Evolutionary conservation across 78 protist genomes (phyloP), one percentile per base, ranked within the genome.

Genomic region (Dictyostelium capitatum): DNA sequence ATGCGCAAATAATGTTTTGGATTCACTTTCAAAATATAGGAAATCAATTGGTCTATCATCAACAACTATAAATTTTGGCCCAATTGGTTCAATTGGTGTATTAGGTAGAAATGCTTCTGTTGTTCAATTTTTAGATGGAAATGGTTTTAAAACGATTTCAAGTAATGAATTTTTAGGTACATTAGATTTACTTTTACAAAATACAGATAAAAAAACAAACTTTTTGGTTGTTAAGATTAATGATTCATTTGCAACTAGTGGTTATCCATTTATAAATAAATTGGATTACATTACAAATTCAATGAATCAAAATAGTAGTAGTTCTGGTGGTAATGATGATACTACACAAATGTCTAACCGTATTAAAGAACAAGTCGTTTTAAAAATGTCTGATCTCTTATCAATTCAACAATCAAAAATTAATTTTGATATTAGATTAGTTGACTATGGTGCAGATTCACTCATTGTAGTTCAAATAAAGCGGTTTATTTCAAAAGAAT

Each of bases 1-100:
- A 2, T 75, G 93, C 3, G 90, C 96, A 15, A 92, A 92, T 81
- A 69, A 91, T 9, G 78, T 85, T 37, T 94, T 91, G 7, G 97
- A 96, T 48, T 4, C 94, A 10, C 79, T 91, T 46, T 54, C 89
- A 30, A 64, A 17, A 23, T 51, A 23, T 28, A 67, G 97, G 15
- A 25, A 43, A 9, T 11, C 32, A 19, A 14, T 43, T 0, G 91
- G 89, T 2, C 41, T 78, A 0, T 7, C 91, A 75, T 14, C 80
- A 81, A 25, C 43, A 37, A 37, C 43, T 37, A 37, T 37, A 37
- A 37, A 37, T 37, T 37, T 37, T 37, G 43, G 43, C 2, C 37
- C 70, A 62, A n/a, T 62, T 11, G 70, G n/a, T 14, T 8, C 70
- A 62, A 2, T 11, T 62, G 70, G 70, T 62, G 70, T n/a, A 62